A percentile compares a stretch with the other conserved stretches of the same genome.
Conservation (phyloP, 2,329 filamentous ascomycete species). For the Capronia coronata region DNA sequence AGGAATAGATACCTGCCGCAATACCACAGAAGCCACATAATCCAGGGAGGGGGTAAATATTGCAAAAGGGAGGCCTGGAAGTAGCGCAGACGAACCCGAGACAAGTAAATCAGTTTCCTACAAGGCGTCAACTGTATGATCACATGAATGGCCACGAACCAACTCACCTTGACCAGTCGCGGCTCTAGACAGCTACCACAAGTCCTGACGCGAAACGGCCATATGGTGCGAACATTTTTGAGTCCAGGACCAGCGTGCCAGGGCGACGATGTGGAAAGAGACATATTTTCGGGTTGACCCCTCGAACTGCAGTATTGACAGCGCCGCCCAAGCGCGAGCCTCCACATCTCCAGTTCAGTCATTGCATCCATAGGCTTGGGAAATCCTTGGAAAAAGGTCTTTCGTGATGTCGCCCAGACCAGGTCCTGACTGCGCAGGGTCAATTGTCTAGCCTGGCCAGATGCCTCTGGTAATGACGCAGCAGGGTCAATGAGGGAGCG, state of each 20-base stretch:
- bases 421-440: conserved; percentile 51
- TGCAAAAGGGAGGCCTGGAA: conserved; percentile 63
- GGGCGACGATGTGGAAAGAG: conserved; percentile 30
- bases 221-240: conserved; percentile 58
- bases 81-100: conserved; percentile 56
- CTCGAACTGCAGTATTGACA: conserved; percentile 63
- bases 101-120: conserved; percentile 66
- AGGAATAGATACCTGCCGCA: conserved; percentile 48
- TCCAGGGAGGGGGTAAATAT: conserved; percentile 58
- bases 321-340: conserved; percentile 53
- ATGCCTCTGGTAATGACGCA: conserved; percentile 33
- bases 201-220: conserved; percentile 61
- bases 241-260: conserved; percentile 58
- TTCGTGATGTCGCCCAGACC: conserved; percentile 66
- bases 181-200: conserved; percentile 61
- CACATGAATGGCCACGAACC: neutral
- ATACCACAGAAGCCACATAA: conserved; percentile 51
- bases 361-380: conserved; percentile 60
- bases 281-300: conserved; percentile 12
- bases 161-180: conserved; percentile 59
- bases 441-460: conserved; percentile 30
- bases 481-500: conserved; percentile 52
- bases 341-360: conserved; percentile 71
- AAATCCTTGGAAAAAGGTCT: conserved; percentile 58
- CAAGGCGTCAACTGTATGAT: conserved; percentile 27